These are phyloP conservation scores for Starmerella geochares DNA, from an alignment of 805 yeast species.

Conservation along the genomic window DNA sequence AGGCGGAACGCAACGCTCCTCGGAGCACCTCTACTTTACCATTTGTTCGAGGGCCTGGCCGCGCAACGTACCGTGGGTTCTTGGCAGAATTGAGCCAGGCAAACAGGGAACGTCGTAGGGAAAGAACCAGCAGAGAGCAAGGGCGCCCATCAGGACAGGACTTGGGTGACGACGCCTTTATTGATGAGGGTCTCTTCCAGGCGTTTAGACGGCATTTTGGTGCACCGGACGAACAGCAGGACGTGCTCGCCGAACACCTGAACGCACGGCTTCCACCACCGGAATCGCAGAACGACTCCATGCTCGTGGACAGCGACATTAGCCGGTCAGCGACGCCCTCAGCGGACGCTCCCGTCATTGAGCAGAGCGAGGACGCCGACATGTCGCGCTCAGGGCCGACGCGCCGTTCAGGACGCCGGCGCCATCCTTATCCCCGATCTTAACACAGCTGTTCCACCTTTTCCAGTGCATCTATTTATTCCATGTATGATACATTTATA, in stretches of 20 bases:
- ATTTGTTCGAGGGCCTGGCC: background rate
- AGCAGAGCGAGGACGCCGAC: background rate
- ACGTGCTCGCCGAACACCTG: background rate
- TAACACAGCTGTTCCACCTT: too few species aligned
- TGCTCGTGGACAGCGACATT: background rate
- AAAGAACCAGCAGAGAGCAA: background rate
- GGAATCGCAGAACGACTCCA: background rate
- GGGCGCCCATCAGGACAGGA: too few species aligned
- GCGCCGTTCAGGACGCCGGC: conserved; percentile 3
- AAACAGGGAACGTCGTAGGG: background rate
- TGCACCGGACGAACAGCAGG: background rate
- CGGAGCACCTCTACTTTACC: background rate
- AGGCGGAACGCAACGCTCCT: background rate
- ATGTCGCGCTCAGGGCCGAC: conserved; percentile 5
- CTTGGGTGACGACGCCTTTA: background rate
- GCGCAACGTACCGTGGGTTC: background rate
- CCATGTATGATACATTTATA: conserved; percentile 1
- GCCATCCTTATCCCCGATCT: conserved; percentile 2
- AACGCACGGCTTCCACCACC: conserved; percentile 5
- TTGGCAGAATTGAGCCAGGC: background rate
- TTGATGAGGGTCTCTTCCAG: conserved; percentile 6
- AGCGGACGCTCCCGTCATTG: background rate
- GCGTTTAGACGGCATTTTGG: conserved; percentile 10
- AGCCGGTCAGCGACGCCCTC: conserved; percentile 1
- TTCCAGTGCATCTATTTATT: background rate